These are phyloP conservation scores for Pleurozium schreberi DNA, from an alignment of 225 moss, liverwort and hornwort genomes.

Conservation along the genomic window DNA sequence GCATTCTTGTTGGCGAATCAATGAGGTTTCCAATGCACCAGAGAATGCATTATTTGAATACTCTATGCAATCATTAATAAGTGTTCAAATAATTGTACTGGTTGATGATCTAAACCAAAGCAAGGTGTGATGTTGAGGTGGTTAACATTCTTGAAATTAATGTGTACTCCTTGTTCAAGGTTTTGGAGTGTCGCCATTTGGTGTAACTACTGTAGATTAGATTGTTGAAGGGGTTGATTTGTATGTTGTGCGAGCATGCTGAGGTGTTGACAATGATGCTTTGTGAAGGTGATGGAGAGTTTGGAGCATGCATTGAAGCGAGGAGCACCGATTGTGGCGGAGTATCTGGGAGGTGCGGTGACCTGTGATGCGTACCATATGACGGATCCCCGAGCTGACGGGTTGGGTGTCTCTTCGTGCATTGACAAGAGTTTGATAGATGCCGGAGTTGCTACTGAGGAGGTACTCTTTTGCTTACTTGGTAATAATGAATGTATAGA, in stretches of 20 bases:
- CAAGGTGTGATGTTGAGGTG: neutral
- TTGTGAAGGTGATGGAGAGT: constrained; percentile 78
- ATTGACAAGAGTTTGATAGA: constrained; percentile 87
- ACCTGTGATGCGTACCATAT: constrained; percentile 99
- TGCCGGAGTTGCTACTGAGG: constrained; percentile 80
- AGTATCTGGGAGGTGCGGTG: constrained; percentile 91
- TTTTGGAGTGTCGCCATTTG: neutral
- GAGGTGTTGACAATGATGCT: neutral
- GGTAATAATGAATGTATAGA: neutral
- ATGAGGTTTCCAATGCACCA: neutral
- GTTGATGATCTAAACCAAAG: too few relatives aligned
- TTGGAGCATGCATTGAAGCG: constrained; percentile 89
- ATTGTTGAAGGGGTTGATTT: neutral
- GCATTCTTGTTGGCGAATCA: neutral
- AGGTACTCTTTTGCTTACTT: constrained; percentile 33
- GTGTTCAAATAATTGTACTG: neutral
- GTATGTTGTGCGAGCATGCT: neutral
- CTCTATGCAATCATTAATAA: neutral
- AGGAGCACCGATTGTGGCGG: constrained; percentile 82
- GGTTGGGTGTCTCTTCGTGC: constrained; percentile 90
- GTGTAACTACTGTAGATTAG: neutral
- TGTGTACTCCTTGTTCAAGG: neutral
- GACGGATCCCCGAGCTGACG: constrained; percentile 97
- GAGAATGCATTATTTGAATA: neutral
- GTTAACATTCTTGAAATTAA: neutral